Conservation (phyloP, 805 yeast genomes). For the Torulaspora indica region DNA sequence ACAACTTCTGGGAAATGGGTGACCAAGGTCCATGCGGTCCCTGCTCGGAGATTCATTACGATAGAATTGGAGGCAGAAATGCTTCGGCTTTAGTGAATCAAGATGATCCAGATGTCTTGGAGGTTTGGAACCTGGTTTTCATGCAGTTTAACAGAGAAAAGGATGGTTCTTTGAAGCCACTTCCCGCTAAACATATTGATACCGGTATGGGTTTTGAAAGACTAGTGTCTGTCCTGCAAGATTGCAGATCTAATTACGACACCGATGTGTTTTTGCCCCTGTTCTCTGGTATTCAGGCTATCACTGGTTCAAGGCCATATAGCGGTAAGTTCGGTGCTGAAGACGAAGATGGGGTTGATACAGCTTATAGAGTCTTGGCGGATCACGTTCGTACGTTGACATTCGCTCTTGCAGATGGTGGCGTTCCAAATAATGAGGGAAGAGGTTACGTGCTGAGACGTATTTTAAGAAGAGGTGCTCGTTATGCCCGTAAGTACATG, state of each 20-base stretch:
- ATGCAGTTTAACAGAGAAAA: slow-evolving; percentile 95
- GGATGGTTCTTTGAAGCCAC: slow-evolving; percentile 67
- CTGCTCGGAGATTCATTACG: slow-evolving; percentile 95
- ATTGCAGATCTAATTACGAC: slow-evolving; percentile 89
- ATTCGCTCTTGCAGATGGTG: slow-evolving; percentile 96
- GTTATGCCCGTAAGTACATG: slow-evolving; percentile 94
- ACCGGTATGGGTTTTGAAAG: slow-evolving; percentile 99
- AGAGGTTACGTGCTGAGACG: slow-evolving; percentile 98
- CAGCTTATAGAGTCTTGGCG: slow-evolving; percentile 96
- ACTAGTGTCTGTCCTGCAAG: slow-evolving; percentile 88
- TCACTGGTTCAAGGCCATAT: slow-evolving; percentile 89
- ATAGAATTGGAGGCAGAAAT: slow-evolving; percentile 97
- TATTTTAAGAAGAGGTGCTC: slow-evolving; percentile 94
- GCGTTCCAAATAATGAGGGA: slow-evolving; percentile 98
- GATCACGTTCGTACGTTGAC: slow-evolving; percentile 97
- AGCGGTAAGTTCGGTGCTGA: slow-evolving; percentile 90
- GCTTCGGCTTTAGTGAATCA: slow-evolving; percentile 84
- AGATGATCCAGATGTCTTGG: slow-evolving; percentile 98
- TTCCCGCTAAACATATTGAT: slow-evolving; percentile 94
- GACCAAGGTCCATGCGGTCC: slow-evolving; percentile 99
- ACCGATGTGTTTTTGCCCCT: slow-evolving; percentile 94
- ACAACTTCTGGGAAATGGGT: slow-evolving; percentile 99
- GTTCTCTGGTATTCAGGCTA: slow-evolving; percentile 79
- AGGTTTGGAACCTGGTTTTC: slow-evolving; percentile 96
- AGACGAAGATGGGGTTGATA: slow-evolving; percentile 91